Conservation (phyloP, 805 yeast genomes). For the Candida koratica region DNA sequence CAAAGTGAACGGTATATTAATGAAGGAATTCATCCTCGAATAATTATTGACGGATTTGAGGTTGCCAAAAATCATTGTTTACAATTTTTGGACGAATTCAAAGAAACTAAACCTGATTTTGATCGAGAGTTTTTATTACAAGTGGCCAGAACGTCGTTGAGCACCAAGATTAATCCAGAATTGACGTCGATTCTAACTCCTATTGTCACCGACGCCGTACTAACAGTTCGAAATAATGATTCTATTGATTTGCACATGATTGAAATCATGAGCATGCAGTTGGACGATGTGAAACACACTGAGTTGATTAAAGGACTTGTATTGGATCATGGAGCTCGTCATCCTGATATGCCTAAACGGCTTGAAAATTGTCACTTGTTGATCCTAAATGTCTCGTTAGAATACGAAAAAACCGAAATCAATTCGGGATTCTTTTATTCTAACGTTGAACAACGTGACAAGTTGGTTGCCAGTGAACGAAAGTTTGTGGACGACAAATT, state of each 20-base stretch:
- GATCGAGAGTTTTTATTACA: conserved; percentile 87
- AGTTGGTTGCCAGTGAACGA: conserved; percentile 88
- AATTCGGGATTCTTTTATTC: conserved; percentile 94
- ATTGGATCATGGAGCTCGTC: conserved; percentile 96
- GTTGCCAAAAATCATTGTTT: conserved; percentile 75
- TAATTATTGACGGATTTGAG: conserved; percentile 93
- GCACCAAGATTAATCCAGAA: conserved; percentile 79
- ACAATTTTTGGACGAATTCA: conserved; percentile 64
- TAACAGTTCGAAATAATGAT: conserved; percentile 56
- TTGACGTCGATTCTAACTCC: conserved; percentile 82
- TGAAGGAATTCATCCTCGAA: conserved; percentile 96
- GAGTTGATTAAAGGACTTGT: conserved; percentile 83
- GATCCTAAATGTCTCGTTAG: conserved; percentile 88
- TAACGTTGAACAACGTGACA: conserved; percentile 92
- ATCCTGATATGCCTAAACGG: conserved; percentile 96
- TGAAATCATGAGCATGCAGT: conserved; percentile 98
- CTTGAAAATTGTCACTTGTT: conserved; percentile 80
- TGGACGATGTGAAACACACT: conserved; percentile 80
- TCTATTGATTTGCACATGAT: conserved; percentile 90
- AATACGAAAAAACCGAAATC: conserved; percentile 96
- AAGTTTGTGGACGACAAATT: conserved; percentile 92
- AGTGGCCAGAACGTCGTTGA: conserved; percentile 84
- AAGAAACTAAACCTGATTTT: conserved; percentile 43
- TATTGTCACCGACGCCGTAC: conserved; percentile 93
- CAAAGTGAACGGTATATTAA: conserved; percentile 89